Percentiles rank a stretch among this genome's conserved stretches.
Conservation (phyloP, 169 alveolate species). For the Perkinsus marinus region DNA sequence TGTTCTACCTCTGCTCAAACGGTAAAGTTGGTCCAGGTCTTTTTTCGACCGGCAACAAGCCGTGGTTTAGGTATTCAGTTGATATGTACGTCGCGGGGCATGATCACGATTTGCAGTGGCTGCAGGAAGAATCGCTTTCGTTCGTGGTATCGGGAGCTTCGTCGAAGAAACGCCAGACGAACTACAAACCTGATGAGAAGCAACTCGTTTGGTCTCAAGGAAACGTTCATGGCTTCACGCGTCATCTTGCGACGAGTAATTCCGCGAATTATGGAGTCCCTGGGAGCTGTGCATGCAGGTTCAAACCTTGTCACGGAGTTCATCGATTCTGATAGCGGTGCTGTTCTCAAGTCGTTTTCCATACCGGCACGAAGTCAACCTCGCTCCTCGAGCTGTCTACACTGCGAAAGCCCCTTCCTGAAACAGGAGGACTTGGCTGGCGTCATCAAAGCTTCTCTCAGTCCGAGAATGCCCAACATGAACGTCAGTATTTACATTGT, state of each 20-base stretch:
- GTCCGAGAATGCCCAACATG: neutral
- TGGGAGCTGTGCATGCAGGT: neutral
- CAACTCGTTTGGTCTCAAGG: neutral
- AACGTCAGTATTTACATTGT: neutral
- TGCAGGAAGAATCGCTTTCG: neutral
- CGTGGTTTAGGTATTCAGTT: neutral
- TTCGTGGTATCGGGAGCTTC: neutral
- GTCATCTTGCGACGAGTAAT: neutral
- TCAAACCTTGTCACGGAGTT: neutral
- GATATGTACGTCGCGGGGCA: neutral
- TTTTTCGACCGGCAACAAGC: neutral
- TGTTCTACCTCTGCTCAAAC: neutral
- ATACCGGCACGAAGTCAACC: neutral
- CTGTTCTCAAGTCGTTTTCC: neutral
- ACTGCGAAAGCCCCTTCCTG: neutral
- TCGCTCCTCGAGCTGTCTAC: neutral
- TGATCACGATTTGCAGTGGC: neutral
- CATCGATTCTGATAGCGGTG: neutral
- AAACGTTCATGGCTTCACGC: neutral
- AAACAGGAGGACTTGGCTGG: neutral
- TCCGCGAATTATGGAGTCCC: neutral
- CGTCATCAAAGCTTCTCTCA: neutral
- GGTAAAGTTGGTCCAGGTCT: neutral
- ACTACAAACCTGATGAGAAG: neutral
- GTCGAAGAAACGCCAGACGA: neutral